A percentile compares a stretch with the other conserved stretches of the same genome.
These are phyloP conservation scores for Fusarium redolens DNA, from an alignment of 2,329 filamentous ascomycete genomes.

Conservation along the genomic window DNA sequence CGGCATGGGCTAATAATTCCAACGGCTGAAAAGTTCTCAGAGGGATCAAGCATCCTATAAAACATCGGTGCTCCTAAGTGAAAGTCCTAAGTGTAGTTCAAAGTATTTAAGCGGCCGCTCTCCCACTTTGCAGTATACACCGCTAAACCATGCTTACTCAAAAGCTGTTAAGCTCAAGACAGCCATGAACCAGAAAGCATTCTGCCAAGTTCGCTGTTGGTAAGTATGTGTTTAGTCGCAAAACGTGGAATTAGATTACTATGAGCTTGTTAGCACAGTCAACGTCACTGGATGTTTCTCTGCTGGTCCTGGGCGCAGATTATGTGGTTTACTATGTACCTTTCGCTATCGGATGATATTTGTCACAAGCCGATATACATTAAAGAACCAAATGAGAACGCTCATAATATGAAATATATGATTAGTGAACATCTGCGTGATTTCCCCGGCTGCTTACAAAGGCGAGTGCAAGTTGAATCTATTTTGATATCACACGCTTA, in stretches of 20 bases:
- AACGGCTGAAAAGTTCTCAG: not conserved
- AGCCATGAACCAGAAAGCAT: not conserved
- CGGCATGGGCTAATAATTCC: not conserved
- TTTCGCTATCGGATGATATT: not conserved
- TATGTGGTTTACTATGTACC: rapidly evolving
- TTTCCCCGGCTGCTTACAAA: not conserved
- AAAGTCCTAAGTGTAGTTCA: not conserved
- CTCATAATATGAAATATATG: rapidly evolving
- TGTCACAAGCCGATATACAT: rapidly evolving
- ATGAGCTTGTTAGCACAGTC: not conserved
- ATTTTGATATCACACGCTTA: not conserved
- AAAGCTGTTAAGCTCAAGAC: not conserved
- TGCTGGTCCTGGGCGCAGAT: rapidly evolving
- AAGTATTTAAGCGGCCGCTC: no score
- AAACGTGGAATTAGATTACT: no score
- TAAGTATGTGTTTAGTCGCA: not conserved
- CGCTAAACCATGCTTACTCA: not conserved
- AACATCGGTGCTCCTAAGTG: not conserved
- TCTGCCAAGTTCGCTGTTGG: no score
- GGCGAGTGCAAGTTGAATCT: not conserved
- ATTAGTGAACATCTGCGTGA: not conserved
- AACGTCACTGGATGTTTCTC: not conserved
- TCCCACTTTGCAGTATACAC: not conserved
- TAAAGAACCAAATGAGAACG: rapidly evolving
- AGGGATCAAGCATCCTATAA: no score